phyloP scores from a whole-genome alignment of 2,329 filamentous ascomycete species.

The Didymella arachidicola region DNA sequence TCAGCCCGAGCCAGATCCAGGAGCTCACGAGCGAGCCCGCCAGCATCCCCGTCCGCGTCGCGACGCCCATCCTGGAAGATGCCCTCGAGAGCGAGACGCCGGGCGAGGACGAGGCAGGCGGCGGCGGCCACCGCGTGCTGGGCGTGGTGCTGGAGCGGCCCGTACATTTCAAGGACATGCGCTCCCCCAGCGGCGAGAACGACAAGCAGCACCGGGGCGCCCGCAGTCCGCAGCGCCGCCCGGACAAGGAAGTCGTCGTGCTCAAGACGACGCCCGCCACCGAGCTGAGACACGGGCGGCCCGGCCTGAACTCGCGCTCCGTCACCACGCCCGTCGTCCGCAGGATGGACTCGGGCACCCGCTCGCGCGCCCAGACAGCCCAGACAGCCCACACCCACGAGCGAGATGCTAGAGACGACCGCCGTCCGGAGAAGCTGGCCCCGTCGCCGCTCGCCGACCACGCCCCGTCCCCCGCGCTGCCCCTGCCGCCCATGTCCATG shows the following conservation, averaged over 20 bases:
- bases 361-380: slow-evolving; percentile 40
- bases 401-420: slow-evolving; percentile 15
- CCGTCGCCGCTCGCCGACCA: slow-evolving; percentile 52
- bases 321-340: slow-evolving; percentile 49
- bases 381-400: slow-evolving; percentile 33
- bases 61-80: slow-evolving; percentile 50
- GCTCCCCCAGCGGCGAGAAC: slow-evolving; percentile 6
- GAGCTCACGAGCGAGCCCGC: slow-evolving; percentile 63
- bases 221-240: slow-evolving; percentile 22
- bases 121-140: slow-evolving; percentile 29
- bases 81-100: slow-evolving; percentile 33
- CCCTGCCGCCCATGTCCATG: slow-evolving; percentile 68
- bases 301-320: slow-evolving; percentile 44
- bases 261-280: slow-evolving; percentile 40
- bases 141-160: slow-evolving; percentile 34
- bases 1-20: slow-evolving; percentile 63
- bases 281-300: slow-evolving; percentile 41
- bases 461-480: slow-evolving; percentile 57
- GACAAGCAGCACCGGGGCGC: slow-evolving; percentile 12
- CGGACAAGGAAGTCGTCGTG: slow-evolving; percentile 42
- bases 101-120: slow-evolving; percentile 26
- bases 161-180: slow-evolving; percentile 22
- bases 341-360: slow-evolving; percentile 44
- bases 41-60: slow-evolving; percentile 60
- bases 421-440: slow-evolving; percentile 30